Evolutionary conservation across 441 rosid genomes (phyloP), one percentile per base, ranked within the genome.

Genomic region (Hura crepitans): DNA sequence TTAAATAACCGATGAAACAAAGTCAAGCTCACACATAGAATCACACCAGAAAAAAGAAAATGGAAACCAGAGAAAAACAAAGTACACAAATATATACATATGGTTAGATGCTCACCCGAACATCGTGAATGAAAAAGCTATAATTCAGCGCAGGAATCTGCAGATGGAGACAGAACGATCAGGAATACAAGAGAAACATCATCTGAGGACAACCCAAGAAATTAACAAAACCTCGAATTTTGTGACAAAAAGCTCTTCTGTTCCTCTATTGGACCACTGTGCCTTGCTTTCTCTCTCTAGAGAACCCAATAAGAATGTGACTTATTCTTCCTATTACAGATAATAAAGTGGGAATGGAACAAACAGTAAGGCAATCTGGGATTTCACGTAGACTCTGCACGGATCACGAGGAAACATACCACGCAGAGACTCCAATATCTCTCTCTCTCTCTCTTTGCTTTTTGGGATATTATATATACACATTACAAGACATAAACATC

Each of bases 331-430:
- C 49, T 5, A 30, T 6, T 18, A 66, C 18, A 46, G 22, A 14
- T 22, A 22, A 46, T 49, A 5, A n/a, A 49, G 64, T 33, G 43
- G 31, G 69, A 30, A 47, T 33, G 30, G 39, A 46, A 49, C 30
- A 51, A 64, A 65, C 69, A 75, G 60, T 17, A 60, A 77, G 74
- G 69, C 68, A 58, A 67, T 79, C 81, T 81, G 78, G 83, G 86
- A 77, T 78, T 80, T 77, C 85, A 81, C 83, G 83, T 54, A 77
- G 69, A 69, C 65, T 51, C 31, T 80, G 79, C 82, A 82, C 83
- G 71, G 84, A 87, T 80, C 85, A 81, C 88, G 87, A 84, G 86
- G 85, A 79, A 77, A 78, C 81, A 69, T 70, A 70, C 65, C 75
- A 39, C 62, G n/a, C n/a, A 46, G 62, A 67, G 9, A 39, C 39